Conservation (phyloP, 2,329 filamentous ascomycete species). For the Rhexocercosporidium sp. region DNA sequence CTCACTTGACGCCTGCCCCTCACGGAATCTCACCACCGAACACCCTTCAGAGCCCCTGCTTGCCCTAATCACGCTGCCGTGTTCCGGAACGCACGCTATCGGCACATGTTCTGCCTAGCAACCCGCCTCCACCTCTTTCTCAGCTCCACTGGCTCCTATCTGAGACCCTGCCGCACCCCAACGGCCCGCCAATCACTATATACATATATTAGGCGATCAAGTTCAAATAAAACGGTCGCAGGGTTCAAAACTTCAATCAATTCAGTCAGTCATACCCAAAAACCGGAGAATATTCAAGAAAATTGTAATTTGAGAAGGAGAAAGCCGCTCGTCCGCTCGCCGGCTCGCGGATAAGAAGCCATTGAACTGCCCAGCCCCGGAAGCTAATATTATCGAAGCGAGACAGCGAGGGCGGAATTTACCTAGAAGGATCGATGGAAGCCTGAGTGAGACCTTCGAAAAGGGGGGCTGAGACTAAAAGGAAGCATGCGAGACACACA, state of each 20-base stretch:
- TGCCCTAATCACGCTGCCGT: conserved; percentile 12
- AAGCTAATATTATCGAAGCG: not conserved
- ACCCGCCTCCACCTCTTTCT: no score
- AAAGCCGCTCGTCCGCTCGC: not conserved
- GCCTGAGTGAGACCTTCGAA: not conserved
- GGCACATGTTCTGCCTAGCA: no score
- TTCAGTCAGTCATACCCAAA: not conserved
- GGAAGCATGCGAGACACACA: no score
- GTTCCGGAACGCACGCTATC: conserved; percentile 3
- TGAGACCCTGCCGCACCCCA: not conserved
- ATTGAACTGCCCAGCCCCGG: not conserved
- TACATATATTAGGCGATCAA: not conserved
- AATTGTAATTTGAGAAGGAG: not conserved
- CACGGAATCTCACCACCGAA: not conserved
- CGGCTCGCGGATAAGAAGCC: conserved; percentile 9
- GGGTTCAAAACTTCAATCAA: not conserved
- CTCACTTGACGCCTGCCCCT: not conserved
- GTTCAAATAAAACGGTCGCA: not conserved
- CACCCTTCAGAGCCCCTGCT: not conserved
- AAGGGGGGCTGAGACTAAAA: not conserved
- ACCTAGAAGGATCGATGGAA: not conserved
- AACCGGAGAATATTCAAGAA: not conserved
- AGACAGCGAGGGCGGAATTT: not conserved
- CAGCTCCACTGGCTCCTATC: not conserved
- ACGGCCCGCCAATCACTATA: not conserved